Evolutionary conservation across 192 early-diverging fungal genomes (phyloP), one percentile per base, ranked within the genome.

Genomic region (Mortierella hygrophila): DNA sequence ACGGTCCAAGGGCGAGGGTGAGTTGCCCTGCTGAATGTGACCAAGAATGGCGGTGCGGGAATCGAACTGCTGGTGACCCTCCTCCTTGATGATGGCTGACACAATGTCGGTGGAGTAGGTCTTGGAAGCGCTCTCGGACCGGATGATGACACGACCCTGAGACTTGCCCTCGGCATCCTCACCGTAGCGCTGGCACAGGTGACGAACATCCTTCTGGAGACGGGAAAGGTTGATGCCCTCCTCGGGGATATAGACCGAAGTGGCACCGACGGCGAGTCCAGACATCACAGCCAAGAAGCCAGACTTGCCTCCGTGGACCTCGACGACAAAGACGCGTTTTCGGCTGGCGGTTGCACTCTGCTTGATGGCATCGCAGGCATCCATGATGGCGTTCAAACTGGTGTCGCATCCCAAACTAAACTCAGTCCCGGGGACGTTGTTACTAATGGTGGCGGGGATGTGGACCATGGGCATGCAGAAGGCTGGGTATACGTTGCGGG

Each of bases 341-440:
- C 97, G 89, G 71, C 94, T 95, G 21, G 98, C 96, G 26, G 94
- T 96, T 21, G 98, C 98, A 78, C 95, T 96, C 78, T 97, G 95
- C 88, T 97, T 97, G 90, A 99, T 96, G 52, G 94, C 92, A 88
- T 99, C 98, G 76, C 97, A 96, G 11, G 95, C 90, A 35, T 93
- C 92, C 75, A 98, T 96, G 90, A 98, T 98, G 54, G 94, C 95
- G 91, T 99, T 99, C 68, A 98, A 87, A 29, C 96, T 95, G 42
- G 98, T 99, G 78, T 99, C 98, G n/a, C 94, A 92, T 21, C 98
- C 98, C 77, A 99, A 90, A 70, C 96, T 97, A 83, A 92, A 97
- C 85, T 99, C 97, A 0, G 98, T 98, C 20, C 97, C 98, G 5
- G 98, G 98, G 16, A 99, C 97, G 83, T 99, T 99, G 91, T 99